Percentiles rank a stretch among this genome's conserved stretches.
These are phyloP conservation scores for Yamadazyma laniorum DNA, from an alignment of 805 yeast genomes.

Conservation along the genomic window DNA sequence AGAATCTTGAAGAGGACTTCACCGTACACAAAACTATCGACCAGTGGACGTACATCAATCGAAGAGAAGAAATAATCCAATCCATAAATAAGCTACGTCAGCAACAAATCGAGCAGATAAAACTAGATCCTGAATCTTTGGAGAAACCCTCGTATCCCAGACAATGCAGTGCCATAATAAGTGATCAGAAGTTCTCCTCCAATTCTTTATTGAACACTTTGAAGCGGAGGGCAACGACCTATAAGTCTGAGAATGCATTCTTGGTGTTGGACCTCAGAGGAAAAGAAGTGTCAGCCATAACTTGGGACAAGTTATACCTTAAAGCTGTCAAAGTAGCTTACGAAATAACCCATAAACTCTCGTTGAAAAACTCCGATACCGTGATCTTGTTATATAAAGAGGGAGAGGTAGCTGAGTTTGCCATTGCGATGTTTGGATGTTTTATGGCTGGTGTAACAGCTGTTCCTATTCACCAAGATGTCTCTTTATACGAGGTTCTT, in stretches of 20 bases:
- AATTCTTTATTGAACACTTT: conserved; percentile 66
- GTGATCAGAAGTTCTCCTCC: conserved; percentile 14
- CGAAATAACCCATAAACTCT: conserved; percentile 69
- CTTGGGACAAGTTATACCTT: conserved; percentile 87
- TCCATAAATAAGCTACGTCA: conserved; percentile 35
- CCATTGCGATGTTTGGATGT: conserved; percentile 85
- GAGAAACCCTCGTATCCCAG: conserved; percentile 63
- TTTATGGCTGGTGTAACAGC: conserved; percentile 93
- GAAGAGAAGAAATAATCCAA: conserved; percentile 45
- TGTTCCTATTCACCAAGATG: conserved; percentile 81
- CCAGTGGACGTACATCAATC: conserved; percentile 47
- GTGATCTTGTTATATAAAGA: conserved; percentile 83
- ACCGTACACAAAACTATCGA: conserved; percentile 39
- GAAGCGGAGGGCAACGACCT: conserved; percentile 66
- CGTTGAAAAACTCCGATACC: conserved; percentile 76
- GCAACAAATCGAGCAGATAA: conserved; percentile 22
- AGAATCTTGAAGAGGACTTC: conserved; percentile 43
- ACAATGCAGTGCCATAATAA: conserved; percentile 26
- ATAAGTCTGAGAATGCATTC: conserved; percentile 65
- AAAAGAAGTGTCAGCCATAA: conserved; percentile 68
- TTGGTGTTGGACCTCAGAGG: conserved; percentile 74
- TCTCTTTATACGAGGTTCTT: conserved; percentile 64
- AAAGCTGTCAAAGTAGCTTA: conserved; percentile 87
- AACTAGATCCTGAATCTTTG: conserved; percentile 34
- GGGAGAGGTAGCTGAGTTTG: conserved; percentile 79